Percentiles rank a stretch among this genome's conserved stretches.
These are phyloP conservation scores for Candida mesenterica DNA, from an alignment of 1,139 yeast species.

Conservation along the genomic window DNA sequence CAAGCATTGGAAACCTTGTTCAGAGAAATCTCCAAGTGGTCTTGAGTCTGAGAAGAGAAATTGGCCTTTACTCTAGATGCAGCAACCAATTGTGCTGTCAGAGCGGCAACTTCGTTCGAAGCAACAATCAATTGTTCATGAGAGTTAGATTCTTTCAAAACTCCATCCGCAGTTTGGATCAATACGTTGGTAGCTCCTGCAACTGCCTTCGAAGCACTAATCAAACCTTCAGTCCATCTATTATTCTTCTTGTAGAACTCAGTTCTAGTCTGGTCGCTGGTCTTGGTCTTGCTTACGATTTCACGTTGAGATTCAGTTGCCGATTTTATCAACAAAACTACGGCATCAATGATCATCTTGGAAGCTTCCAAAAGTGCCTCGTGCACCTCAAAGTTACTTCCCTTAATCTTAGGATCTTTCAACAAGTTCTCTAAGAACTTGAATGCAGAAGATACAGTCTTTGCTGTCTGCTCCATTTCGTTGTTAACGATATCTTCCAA, in stretches of 20 bases:
- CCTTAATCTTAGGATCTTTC: slow-evolving; percentile 49
- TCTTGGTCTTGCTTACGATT: slow-evolving; percentile 72
- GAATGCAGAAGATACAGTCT: slow-evolving; percentile 66
- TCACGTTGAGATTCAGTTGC: slow-evolving; percentile 84
- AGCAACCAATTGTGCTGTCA: slow-evolving; percentile 90
- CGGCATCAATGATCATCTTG: slow-evolving; percentile 77
- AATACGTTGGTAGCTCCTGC: slow-evolving; percentile 80
- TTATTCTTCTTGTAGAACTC: slow-evolving; percentile 86
- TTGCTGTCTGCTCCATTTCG: slow-evolving; percentile 72
- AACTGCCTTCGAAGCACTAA: slow-evolving; percentile 87
- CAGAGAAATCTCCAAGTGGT: slow-evolving; percentile 66
- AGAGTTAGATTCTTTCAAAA: slow-evolving; percentile 57
- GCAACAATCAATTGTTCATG: slow-evolving; percentile 89
- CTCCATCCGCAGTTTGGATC: slow-evolving; percentile 86
- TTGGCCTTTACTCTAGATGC: slow-evolving; percentile 88
- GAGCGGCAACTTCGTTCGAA: slow-evolving; percentile 88
- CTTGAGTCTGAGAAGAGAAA: slow-evolving; percentile 76
- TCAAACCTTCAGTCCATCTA: slow-evolving; percentile 92
- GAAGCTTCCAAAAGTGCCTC: slow-evolving; percentile 80
- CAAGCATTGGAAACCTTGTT: slow-evolving; percentile 74
- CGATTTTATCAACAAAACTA: slow-evolving; percentile 67
- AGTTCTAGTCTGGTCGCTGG: slow-evolving; percentile 67
- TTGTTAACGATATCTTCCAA: slow-evolving; percentile 68
- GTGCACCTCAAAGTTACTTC: slow-evolving; percentile 68
- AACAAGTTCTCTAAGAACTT: slow-evolving; percentile 56